Evolutionary conservation across 352 stramenopile genomes (phyloP).

Genomic region (Pythium insidiosum): DNA sequence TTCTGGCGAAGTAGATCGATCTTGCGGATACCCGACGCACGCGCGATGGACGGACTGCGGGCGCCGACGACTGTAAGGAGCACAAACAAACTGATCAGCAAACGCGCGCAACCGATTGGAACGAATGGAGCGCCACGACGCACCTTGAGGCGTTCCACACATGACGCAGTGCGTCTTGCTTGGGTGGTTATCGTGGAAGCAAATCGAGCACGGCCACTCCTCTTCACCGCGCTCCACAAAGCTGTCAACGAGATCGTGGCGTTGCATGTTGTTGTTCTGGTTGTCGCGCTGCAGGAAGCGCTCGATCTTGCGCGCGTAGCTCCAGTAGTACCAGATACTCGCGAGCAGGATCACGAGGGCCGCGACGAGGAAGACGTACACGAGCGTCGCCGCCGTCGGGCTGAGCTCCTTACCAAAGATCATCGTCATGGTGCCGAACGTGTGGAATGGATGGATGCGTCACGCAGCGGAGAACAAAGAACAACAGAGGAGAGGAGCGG

Average conservation of each 20-base stretch:
- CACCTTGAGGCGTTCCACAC: constrained; percentile 72
- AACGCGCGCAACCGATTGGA: not conserved
- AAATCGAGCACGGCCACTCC: constrained; percentile 83
- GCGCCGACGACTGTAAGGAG: constrained; percentile 52
- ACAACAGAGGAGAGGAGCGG: no score
- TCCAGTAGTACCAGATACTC: constrained; percentile 86
- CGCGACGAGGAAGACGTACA: constrained; percentile 72
- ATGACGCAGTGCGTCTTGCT: constrained; percentile 76
- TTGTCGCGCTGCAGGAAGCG: constrained; percentile 78
- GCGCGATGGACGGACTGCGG: constrained; percentile 46
- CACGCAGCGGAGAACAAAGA: no score
- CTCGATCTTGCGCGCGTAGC: constrained; percentile 82
- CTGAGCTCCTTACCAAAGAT: constrained; percentile 78
- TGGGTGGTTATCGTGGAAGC: constrained; percentile 84
- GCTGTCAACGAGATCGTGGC: constrained; percentile 76
- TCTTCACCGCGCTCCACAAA: constrained; percentile 75
- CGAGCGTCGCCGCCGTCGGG: constrained; percentile 50
- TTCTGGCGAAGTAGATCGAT: constrained; percentile 50
- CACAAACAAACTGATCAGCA: not conserved
- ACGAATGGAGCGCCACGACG: no score
- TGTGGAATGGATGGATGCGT: no score
- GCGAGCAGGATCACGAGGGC: constrained; percentile 59
- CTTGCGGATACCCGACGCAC: constrained; percentile 66
- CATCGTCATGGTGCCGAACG: constrained; percentile 57
- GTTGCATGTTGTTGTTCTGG: constrained; percentile 87